These are phyloP conservation scores for Aspergillus floridensis DNA, from an alignment of 2,329 filamentous ascomycete genomes.

Conservation along the genomic window DNA sequence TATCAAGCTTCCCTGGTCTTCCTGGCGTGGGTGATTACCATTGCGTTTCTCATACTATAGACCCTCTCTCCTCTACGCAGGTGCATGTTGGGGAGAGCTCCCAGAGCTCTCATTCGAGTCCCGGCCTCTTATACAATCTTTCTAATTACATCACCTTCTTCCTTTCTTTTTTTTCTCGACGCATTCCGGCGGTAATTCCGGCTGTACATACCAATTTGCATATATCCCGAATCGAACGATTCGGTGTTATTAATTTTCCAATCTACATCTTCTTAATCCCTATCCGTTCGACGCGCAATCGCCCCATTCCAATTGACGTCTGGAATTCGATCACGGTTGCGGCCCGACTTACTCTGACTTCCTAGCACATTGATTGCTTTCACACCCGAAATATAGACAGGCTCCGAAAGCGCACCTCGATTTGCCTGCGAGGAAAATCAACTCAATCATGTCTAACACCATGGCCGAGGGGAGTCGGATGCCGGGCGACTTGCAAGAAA, in stretches of 20 bases:
- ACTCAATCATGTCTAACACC: background rate
- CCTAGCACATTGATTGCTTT: background rate
- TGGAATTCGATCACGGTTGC: background rate
- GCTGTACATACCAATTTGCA: slow-evolving; percentile 5
- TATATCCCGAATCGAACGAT: background rate
- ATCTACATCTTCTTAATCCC: background rate
- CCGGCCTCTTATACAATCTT: background rate
- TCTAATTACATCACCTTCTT: background rate
- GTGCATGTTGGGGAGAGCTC: slow-evolving; percentile 2
- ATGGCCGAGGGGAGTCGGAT: background rate
- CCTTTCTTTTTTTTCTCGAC: background rate
- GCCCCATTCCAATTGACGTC: background rate
- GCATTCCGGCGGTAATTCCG: background rate
- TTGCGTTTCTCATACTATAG: slow-evolving; percentile 2
- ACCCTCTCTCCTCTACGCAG: slow-evolving; percentile 5
- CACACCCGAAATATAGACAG: background rate
- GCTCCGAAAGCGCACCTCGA: background rate
- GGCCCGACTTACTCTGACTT: background rate
- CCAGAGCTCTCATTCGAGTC: background rate
- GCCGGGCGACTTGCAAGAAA: slow-evolving; percentile 8
- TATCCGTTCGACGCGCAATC: background rate
- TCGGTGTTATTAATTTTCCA: background rate
- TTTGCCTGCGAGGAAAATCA: background rate
- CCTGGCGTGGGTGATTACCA: background rate
- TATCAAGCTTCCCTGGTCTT: background rate